Evolutionary conservation across 1,284 basidiomycete genomes (phyloP).

Genomic region (Phlebopus sp.): DNA sequence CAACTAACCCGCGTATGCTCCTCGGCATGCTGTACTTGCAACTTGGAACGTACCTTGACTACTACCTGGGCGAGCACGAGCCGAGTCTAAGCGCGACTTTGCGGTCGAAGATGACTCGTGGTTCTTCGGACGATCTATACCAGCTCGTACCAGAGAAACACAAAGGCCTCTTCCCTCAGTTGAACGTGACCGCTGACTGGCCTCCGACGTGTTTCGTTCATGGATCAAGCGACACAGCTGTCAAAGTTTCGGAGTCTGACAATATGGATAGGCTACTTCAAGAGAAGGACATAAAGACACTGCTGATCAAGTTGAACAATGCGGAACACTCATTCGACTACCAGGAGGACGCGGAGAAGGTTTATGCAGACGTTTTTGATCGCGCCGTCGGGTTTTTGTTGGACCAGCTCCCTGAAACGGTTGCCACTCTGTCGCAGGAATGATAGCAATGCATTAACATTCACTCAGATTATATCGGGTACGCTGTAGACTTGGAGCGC

Average conservation of each 20-base stretch:
- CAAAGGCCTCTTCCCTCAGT: slow-evolving; percentile 51
- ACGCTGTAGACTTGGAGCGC: too few relatives aligned
- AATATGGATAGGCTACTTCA: slow-evolving; percentile 39
- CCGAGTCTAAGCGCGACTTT: slow-evolving; percentile 50
- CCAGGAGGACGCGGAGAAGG: slow-evolving; percentile 39
- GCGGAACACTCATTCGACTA: slow-evolving; percentile 61
- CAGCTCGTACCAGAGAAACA: slow-evolving; percentile 38
- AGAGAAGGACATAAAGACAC: slow-evolving; percentile 37
- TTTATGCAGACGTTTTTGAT: slow-evolving; percentile 34
- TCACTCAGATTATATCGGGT: too few relatives aligned
- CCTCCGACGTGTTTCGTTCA: slow-evolving; percentile 56
- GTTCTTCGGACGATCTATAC: slow-evolving; percentile 12
- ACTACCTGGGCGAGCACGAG: slow-evolving; percentile 54
- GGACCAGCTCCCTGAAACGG: not conserved
- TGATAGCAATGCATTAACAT: too few relatives aligned
- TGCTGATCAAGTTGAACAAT: slow-evolving; percentile 43
- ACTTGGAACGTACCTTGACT: slow-evolving; percentile 56
- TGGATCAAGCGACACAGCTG: slow-evolving; percentile 53
- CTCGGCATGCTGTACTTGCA: slow-evolving; percentile 57
- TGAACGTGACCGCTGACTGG: slow-evolving; percentile 42
- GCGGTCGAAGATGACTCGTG: slow-evolving; percentile 18
- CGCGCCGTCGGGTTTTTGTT: slow-evolving; percentile 33
- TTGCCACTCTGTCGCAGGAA: too few relatives aligned
- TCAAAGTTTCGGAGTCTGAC: slow-evolving; percentile 46
- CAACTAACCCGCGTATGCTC: slow-evolving; percentile 61